Evolutionary conservation across 2,329 filamentous ascomycete genomes (phyloP), one percentile per base, ranked within the genome.

Genomic region (Penicillium sp.): DNA sequence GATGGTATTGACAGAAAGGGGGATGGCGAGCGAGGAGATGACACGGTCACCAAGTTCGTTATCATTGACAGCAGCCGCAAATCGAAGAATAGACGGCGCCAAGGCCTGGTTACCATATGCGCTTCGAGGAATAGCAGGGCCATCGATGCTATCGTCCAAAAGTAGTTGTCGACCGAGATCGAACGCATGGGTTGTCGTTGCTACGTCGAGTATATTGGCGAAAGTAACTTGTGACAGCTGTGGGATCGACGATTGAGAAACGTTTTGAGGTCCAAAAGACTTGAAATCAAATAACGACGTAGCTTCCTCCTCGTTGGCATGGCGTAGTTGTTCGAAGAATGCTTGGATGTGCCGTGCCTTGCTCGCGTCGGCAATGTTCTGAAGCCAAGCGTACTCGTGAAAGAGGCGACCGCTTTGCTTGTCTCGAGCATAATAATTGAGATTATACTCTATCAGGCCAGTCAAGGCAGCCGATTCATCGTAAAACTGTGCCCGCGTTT

Each of bases 131-230:
- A 85, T 81, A 2, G 80, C 56, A n/a, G 81, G 80, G 0, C 80
- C 81, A 59, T 84, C 81, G 13, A 81, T 59, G 58, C 82, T 81
- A 9, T 75, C 62, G 0, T 77, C 78, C 51, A 78, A 76, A 1
- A 85, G 68, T 11, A 86, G 68, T 77, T 79, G 83, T 30, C 76
- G 72, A 4, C 79, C 82, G 49, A 85, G 72, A 14, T 77, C 74
- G 55, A 75, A 79, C 7, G 75, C 67, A 47, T 74, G 73, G 13
- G 76, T 70, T 18, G 76, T 70, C 0, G 76, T 80, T 19, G 76
- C 70, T 27, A 84, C 61, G 55, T 83, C 79, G 19, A 85, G 69
- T 23, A 85, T 66, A 19, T 74, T 71, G 2, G 78, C 80, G 40
- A 84, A 68, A 2, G 80, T 74, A 6, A 73, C 65, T 9, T 74